phyloP scores from a whole-genome alignment of 768 basidiomycete genomes.

The Boletus rubropictus region DNA sequence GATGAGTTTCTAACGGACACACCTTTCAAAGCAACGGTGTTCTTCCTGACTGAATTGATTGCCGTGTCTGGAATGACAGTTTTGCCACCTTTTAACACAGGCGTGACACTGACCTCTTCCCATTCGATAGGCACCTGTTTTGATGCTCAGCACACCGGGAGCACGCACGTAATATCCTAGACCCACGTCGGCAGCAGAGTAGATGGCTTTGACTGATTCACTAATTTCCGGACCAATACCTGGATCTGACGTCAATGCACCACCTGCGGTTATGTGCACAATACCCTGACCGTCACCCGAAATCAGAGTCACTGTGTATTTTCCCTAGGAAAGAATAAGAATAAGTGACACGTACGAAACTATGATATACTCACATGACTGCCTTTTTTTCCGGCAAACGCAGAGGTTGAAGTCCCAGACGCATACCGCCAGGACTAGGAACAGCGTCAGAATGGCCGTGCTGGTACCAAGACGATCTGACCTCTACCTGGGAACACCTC shows the following conservation, averaged over 20 bases:
- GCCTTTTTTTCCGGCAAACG: slow-evolving; percentile 86
- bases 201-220: slow-evolving; percentile 92
- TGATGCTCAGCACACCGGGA: slow-evolving; percentile 9
- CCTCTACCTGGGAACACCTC: slow-evolving; percentile 44
- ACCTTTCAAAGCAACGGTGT: slow-evolving; percentile 98
- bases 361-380: slow-evolving; percentile 56
- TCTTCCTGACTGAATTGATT: slow-evolving; percentile 88
- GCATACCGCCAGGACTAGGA: slow-evolving; percentile 56
- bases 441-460: slow-evolving; percentile 13
- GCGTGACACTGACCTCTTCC: slow-evolving; percentile 98
- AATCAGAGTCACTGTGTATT: slow-evolving; percentile 93
- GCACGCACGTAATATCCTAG: slow-evolving; percentile 1
- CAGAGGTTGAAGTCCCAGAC: slow-evolving; percentile 71
- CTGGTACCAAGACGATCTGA: not conserved
- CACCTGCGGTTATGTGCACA: slow-evolving; percentile 3
- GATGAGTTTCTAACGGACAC: slow-evolving; percentile 12
- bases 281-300: slow-evolving; percentile 80
- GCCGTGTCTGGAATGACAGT: slow-evolving; percentile 93
- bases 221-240: slow-evolving; percentile 99
- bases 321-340: slow-evolving; percentile 54
- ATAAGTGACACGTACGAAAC: slow-evolving; percentile 1
- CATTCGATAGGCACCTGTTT: slow-evolving; percentile 91
- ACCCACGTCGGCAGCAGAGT: slow-evolving; percentile 74
- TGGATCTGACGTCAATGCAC: slow-evolving; percentile 30
- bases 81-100: slow-evolving; percentile 90